These are phyloP conservation scores for Saturnispora gosingensis DNA, from an alignment of 805 yeast species.

Conservation along the genomic window DNA sequence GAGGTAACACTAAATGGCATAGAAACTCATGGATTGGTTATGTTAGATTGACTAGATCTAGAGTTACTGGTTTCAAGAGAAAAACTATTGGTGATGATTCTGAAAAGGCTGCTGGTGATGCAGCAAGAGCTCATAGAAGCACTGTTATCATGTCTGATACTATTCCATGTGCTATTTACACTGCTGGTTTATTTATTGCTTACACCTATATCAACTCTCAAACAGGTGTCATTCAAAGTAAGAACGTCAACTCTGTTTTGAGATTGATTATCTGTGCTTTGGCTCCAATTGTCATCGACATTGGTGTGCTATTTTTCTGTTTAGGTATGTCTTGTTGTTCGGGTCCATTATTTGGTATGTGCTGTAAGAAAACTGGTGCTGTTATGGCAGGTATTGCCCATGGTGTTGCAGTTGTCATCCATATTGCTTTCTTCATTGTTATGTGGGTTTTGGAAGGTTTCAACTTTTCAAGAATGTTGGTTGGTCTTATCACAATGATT, in stretches of 20 bases:
- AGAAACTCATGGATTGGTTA: constrained; percentile 73
- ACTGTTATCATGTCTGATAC: constrained; percentile 65
- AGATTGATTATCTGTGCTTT: constrained; percentile 73
- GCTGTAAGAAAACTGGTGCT: constrained; percentile 96
- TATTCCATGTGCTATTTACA: constrained; percentile 59
- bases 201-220: constrained; percentile 78
- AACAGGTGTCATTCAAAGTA: constrained; percentile 59
- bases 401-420: constrained; percentile 84
- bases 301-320: constrained; percentile 74
- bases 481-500: constrained; percentile 78
- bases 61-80: constrained; percentile 50
- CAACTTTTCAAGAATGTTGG: constrained; percentile 74
- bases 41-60: constrained; percentile 53
- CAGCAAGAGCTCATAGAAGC: constrained; percentile 72
- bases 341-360: constrained; percentile 88
- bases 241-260: constrained; percentile 55
- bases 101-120: constrained; percentile 77
- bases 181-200: constrained; percentile 74
- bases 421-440: constrained; percentile 80
- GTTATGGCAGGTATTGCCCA: constrained; percentile 94
- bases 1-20: constrained; percentile 66
- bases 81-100: constrained; percentile 68
- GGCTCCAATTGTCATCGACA: constrained; percentile 85
- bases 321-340: constrained; percentile 89
- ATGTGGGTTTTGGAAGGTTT: constrained; percentile 97